Evolutionary conservation across 2,329 filamentous ascomycete genomes (phyloP).

Genomic region (Epichloe hybrida): DNA sequence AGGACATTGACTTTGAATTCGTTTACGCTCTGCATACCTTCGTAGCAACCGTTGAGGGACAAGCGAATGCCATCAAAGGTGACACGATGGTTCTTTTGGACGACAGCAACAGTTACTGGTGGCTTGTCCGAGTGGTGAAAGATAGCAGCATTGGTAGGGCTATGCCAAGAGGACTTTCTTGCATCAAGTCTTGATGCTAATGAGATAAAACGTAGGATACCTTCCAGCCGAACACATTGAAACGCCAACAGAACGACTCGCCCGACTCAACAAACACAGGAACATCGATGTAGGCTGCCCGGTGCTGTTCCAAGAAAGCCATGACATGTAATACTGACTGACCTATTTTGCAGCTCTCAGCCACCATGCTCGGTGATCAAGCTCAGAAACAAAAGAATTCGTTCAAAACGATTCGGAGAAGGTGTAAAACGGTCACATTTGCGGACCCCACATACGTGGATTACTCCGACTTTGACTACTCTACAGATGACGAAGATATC

Average conservation of each 20-base stretch:
- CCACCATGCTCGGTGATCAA: slow-evolving; percentile 49
- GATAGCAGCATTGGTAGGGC: slow-evolving; percentile 75
- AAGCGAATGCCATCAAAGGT: slow-evolving; percentile 95
- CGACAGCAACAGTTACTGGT: slow-evolving; percentile 99
- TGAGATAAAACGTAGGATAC: slow-evolving; percentile 50
- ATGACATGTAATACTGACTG: slow-evolving; percentile 9
- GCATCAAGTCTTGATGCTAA: not conserved
- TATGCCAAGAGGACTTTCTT: not conserved
- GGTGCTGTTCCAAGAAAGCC: not conserved
- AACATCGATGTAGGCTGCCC: slow-evolving; percentile 73
- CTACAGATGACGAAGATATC: slow-evolving; percentile 53
- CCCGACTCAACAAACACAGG: slow-evolving; percentile 89
- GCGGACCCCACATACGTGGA: slow-evolving; percentile 76
- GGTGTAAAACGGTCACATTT: slow-evolving; percentile 79
- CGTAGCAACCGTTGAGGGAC: slow-evolving; percentile 91
- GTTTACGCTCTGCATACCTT: slow-evolving; percentile 98
- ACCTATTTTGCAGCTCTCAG: slow-evolving; percentile 34
- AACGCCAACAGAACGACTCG: slow-evolving; percentile 87
- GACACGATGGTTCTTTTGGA: slow-evolving; percentile 98
- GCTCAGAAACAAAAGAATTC: slow-evolving; percentile 70
- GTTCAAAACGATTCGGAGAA: slow-evolving; percentile 71
- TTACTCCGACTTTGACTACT: slow-evolving; percentile 77
- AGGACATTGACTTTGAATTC: slow-evolving; percentile 99
- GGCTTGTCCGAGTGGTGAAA: slow-evolving; percentile 93
- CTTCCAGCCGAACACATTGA: slow-evolving; percentile 96